Evolutionary conservation across 768 basidiomycete species (phyloP), one percentile per base, ranked within the genome.

Genomic region (Epithele typhae): DNA sequence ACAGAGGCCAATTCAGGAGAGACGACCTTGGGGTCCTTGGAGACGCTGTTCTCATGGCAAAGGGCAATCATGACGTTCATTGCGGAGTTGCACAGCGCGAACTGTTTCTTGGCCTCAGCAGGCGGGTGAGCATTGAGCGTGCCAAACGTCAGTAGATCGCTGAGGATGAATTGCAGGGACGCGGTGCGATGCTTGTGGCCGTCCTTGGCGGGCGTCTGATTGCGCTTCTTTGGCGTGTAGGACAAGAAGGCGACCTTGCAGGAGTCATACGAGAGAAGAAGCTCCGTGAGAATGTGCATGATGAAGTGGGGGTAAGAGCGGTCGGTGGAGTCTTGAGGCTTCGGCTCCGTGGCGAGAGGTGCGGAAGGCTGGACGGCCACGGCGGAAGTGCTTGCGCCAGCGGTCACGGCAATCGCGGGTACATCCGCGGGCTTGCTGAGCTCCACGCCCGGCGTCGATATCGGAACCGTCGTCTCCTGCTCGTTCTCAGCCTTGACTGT

Each of bases 161-260:
- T 78, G 23, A 98, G 75, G 33, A 97, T 70, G 64, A 92, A 92
- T 40, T 85, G 79, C 9, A 93, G 73, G 24, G 91, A 84, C 2
- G 75, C 73, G 5, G 79, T 69, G 48, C 83, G 74, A 58, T 78
- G 75, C 56, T 81, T 90, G n/a, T 57, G 43, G 19, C 64, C 57
- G 27, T 90, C 86, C 64, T 90, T 89, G n/a, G 76, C 67, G 4
- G 78, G 76, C 0, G 79, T 75, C 38, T 78, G 74, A 1, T 67
- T 57, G 23, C 79, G 78, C 54, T 73, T 77, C 68, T 84, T 87
- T 4, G 81, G 74, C 0, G 81, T 78, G 57, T 80, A 92, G 0
- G 88, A 84, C 43, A 96, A 64, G 66, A 99, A 92, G 5, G 87
- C 82, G 21, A 82, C 62, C 65, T 98, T 99, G 79, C 92, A 94